These are phyloP conservation scores for Alternaria incomplexa DNA, from an alignment of 2,329 filamentous ascomycete species.

Conservation along the genomic window DNA sequence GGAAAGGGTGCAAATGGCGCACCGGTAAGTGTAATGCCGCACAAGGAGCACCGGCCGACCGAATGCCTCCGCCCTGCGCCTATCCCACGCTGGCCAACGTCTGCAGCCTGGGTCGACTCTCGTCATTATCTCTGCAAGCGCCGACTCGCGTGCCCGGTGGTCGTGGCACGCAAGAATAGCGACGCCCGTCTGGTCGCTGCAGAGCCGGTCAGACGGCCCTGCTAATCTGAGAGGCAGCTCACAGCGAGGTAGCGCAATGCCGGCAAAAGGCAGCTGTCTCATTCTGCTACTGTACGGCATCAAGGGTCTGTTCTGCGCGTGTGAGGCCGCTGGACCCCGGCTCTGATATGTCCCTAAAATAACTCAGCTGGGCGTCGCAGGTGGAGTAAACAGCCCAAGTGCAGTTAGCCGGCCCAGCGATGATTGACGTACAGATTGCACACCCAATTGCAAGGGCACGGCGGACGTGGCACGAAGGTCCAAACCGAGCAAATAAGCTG, in stretches of 20 bases:
- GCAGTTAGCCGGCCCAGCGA: constrained; percentile 3
- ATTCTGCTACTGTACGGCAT: constrained; percentile 14
- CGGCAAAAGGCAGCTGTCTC: constrained; percentile 14
- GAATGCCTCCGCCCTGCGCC: constrained; percentile 1
- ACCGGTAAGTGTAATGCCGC: constrained; percentile 15
- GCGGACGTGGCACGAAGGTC: constrained; percentile 6
- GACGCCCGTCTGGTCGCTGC: constrained; percentile 10
- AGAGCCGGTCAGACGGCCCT: constrained; percentile 16
- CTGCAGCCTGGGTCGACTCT: neutral
- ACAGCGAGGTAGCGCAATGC: constrained; percentile 3
- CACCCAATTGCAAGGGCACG: constrained; percentile 14
- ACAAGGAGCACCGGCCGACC: constrained; percentile 12
- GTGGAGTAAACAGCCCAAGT: constrained; percentile 9
- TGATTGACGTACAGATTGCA: constrained; percentile 9
- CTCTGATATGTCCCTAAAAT: constrained; percentile 40
- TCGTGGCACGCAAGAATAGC: constrained; percentile 22
- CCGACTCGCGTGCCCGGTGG: constrained; percentile 1
- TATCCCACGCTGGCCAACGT: neutral
- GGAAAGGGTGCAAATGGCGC: constrained; percentile 9
- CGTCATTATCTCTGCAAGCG: constrained; percentile 8
- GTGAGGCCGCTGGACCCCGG: constrained; percentile 6
- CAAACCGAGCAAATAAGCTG: constrained; percentile 18
- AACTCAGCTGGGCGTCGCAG: constrained; percentile 24
- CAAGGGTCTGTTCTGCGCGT: constrained; percentile 8
- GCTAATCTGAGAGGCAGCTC: constrained; percentile 19